Conservation (phyloP, 495 filamentous ascomycete genomes). For the Penicillium antarcticum region DNA sequence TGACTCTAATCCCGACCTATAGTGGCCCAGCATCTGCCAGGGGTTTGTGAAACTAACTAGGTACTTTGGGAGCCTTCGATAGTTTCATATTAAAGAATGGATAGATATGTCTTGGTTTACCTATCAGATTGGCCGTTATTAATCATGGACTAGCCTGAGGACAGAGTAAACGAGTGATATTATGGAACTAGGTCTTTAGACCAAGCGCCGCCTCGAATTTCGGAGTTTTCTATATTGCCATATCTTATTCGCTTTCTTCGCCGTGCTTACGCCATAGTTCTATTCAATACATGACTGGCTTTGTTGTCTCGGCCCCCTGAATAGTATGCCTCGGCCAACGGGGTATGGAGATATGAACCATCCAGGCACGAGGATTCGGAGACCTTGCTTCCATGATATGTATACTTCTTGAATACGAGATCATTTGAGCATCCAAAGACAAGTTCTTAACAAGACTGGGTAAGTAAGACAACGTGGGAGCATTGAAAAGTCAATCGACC, state of each 20-base stretch:
- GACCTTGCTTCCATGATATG: neutral
- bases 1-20: neutral
- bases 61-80: neutral
- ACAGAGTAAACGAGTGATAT: too few relatives aligned
- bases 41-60: conserved; percentile 1
- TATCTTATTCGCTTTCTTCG: too few relatives aligned
- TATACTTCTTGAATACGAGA: neutral
- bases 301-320: neutral
- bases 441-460: too few relatives aligned
- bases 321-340: neutral
- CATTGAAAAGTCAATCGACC: too few relatives aligned
- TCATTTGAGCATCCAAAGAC: neutral
- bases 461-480: too few relatives aligned
- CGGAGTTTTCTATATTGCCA: too few relatives aligned
- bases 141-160: too few relatives aligned
- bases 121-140: too few relatives aligned
- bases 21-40: too few relatives aligned
- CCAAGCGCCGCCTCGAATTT: too few relatives aligned
- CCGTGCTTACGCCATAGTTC: neutral
- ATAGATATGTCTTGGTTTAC: neutral
- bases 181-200: too few relatives aligned
- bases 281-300: neutral
- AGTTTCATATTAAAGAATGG: neutral
- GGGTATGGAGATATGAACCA: neutral
- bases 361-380: neutral